phyloP scores from a whole-genome alignment of 2,329 filamentous ascomycete species.

The Cladosporium sp. region DNA sequence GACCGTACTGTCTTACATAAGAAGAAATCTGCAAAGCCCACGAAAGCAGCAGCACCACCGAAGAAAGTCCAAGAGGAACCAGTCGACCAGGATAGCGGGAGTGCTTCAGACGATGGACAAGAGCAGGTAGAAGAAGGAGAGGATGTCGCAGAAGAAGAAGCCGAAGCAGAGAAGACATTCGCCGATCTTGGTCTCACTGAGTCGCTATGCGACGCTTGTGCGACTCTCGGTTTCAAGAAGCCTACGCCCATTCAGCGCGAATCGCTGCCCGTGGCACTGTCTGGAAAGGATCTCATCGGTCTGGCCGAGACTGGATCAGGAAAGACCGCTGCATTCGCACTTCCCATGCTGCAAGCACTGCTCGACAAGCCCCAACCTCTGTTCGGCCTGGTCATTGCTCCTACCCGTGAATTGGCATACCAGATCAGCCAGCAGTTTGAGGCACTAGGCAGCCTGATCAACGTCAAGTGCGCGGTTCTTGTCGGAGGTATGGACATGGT shows the following conservation, averaged over 20 bases:
- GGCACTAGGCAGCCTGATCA: constrained; percentile 81
- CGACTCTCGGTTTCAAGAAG: constrained; percentile 74
- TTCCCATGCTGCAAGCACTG: constrained; percentile 88
- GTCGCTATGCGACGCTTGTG: constrained; percentile 85
- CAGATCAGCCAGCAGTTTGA: constrained; percentile 90
- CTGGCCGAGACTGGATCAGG: constrained; percentile 93
- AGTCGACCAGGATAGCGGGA: constrained; percentile 21
- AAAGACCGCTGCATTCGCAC: constrained; percentile 92
- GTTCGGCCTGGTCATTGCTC: constrained; percentile 87
- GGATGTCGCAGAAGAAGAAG: constrained; percentile 31
- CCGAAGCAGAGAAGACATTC: constrained; percentile 58
- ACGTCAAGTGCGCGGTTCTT: constrained; percentile 75
- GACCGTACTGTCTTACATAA: constrained; percentile 4
- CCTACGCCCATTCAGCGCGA: constrained; percentile 89
- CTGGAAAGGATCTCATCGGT: constrained; percentile 85
- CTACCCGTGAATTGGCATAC: constrained; percentile 88
- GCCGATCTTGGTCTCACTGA: constrained; percentile 79
- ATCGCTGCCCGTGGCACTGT: constrained; percentile 77
- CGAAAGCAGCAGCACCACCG: constrained; percentile 8
- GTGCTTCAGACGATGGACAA: constrained; percentile 31
- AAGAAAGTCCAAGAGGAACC: constrained; percentile 2
- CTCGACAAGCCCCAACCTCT: constrained; percentile 84
- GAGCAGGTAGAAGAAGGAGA: constrained; percentile 25
- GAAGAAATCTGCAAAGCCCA: constrained; percentile 18
- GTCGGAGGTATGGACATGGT: constrained; percentile 98